Conservation (phyloP, 73 alveolate species). For the Paramecium tetraurelia region DNA sequence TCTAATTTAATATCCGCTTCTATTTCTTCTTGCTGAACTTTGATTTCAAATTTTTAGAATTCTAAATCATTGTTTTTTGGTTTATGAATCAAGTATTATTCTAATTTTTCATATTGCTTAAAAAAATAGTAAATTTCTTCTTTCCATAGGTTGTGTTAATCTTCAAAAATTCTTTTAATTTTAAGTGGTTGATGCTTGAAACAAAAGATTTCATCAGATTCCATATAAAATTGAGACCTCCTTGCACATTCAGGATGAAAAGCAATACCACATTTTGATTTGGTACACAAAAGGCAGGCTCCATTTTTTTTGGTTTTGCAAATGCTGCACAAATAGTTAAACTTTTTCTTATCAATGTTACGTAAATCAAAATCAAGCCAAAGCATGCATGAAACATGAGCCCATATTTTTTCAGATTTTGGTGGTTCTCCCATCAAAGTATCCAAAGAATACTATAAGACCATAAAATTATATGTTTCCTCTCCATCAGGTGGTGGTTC, state of each 20-base stretch:
- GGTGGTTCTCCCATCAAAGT: slow-evolving; percentile 4
- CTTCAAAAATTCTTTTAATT: slow-evolving; percentile 33
- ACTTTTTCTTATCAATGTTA: slow-evolving; percentile 28
- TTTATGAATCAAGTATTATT: background rate
- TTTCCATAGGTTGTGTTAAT: slow-evolving; percentile 33
- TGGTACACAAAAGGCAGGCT: slow-evolving; percentile 53
- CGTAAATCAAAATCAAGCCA: slow-evolving; percentile 6
- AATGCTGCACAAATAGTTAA: slow-evolving; percentile 15
- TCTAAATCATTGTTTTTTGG: background rate
- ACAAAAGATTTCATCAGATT: slow-evolving; percentile 23
- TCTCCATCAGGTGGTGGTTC: background rate
- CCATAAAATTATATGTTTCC: background rate
- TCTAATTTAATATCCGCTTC: background rate
- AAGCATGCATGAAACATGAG: slow-evolving; percentile 39
- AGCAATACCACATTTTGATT: slow-evolving; percentile 9
- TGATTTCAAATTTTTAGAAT: background rate
- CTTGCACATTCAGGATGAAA: slow-evolving; percentile 65
- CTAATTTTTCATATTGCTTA: background rate
- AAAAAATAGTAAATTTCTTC: background rate
- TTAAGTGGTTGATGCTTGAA: slow-evolving; percentile 42
- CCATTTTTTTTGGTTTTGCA: slow-evolving; percentile 53
- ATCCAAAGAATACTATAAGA: background rate
- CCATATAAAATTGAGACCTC: slow-evolving; percentile 49
- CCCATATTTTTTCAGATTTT: slow-evolving; percentile 39
- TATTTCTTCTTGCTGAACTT: background rate